Evolutionary conservation across 2,329 filamentous ascomycete genomes (phyloP).

Genomic region (Fusarium keratoplasticum): DNA sequence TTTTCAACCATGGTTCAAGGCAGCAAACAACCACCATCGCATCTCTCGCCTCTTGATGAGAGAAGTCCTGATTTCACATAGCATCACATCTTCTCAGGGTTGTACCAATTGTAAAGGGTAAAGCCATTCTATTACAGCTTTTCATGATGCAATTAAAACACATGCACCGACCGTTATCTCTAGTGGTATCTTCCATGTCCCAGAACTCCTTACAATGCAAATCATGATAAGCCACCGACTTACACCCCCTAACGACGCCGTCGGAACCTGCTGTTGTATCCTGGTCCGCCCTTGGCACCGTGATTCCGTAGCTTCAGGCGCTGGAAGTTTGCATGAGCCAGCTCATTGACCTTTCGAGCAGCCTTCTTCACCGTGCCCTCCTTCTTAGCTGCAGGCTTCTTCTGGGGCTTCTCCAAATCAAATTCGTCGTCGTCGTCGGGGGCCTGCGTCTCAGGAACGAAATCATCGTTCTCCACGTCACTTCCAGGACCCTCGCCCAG

Average conservation of each 20-base stretch:
- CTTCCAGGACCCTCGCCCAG: slow-evolving; percentile 46
- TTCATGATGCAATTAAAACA: neutral
- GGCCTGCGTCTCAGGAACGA: slow-evolving; percentile 46
- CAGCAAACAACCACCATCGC: neutral
- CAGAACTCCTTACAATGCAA: slow-evolving; percentile 29
- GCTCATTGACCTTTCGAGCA: slow-evolving; percentile 70
- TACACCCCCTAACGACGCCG: slow-evolving; percentile 53
- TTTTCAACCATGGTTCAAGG: neutral
- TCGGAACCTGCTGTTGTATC: slow-evolving; percentile 68
- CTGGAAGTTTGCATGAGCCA: slow-evolving; percentile 75
- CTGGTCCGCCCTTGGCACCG: slow-evolving; percentile 71
- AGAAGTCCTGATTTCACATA: neutral
- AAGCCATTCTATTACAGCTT: neutral
- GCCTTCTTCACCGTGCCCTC: slow-evolving; percentile 63
- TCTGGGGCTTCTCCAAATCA: slow-evolving; percentile 36
- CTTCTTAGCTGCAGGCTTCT: slow-evolving; percentile 47
- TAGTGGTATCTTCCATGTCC: slow-evolving; percentile 29
- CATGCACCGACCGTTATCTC: slow-evolving; percentile 8
- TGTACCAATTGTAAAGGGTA: neutral
- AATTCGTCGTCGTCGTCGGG: slow-evolving; percentile 25
- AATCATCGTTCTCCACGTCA: slow-evolving; percentile 52
- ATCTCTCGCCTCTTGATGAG: neutral
- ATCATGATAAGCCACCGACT: slow-evolving; percentile 12
- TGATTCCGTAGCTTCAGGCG: slow-evolving; percentile 71
- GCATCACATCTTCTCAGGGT: neutral